Evolutionary conservation across 2,329 filamentous ascomycete genomes (phyloP).

Genomic region (Beauveria sp.): DNA sequence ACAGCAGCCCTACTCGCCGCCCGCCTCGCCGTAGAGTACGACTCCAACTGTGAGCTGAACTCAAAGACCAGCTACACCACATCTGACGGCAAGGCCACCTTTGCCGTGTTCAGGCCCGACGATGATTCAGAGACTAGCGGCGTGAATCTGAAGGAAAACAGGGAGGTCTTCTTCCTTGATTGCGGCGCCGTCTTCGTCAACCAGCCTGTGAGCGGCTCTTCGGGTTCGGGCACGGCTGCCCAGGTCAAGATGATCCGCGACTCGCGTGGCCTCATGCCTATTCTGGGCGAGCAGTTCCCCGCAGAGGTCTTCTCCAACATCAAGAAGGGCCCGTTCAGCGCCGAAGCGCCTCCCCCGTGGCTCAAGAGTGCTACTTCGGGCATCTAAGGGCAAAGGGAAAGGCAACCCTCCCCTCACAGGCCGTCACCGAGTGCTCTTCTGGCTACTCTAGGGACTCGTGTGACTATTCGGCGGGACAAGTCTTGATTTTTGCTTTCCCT

Average conservation of each 20-base stretch:
- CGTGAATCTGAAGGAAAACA: rapidly evolving
- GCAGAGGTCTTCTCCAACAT: too few species aligned
- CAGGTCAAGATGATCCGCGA: neutral
- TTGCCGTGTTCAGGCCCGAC: neutral
- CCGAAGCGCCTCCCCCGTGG: too few species aligned
- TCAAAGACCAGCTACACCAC: neutral
- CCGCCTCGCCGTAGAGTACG: neutral
- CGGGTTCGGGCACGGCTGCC: neutral
- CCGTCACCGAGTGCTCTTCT: too few species aligned
- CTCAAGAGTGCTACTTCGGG: too few species aligned
- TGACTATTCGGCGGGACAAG: too few species aligned
- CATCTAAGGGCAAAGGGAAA: too few species aligned
- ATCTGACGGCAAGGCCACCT: neutral
- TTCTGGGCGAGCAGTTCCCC: neutral
- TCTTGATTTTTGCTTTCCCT: too few species aligned
- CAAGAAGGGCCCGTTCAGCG: too few species aligned
- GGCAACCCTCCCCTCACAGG: too few species aligned
- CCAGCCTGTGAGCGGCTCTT: neutral
- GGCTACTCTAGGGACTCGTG: too few species aligned
- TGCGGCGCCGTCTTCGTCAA: neutral
- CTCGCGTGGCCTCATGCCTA: neutral
- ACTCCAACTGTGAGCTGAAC: neutral
- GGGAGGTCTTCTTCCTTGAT: neutral
- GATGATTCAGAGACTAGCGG: neutral
- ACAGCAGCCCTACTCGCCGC: neutral